Percentiles rank a stretch among this genome's conserved stretches.
Conservation (phyloP, 257 asterid species). For the Solanum lycopersicoides region DNA sequence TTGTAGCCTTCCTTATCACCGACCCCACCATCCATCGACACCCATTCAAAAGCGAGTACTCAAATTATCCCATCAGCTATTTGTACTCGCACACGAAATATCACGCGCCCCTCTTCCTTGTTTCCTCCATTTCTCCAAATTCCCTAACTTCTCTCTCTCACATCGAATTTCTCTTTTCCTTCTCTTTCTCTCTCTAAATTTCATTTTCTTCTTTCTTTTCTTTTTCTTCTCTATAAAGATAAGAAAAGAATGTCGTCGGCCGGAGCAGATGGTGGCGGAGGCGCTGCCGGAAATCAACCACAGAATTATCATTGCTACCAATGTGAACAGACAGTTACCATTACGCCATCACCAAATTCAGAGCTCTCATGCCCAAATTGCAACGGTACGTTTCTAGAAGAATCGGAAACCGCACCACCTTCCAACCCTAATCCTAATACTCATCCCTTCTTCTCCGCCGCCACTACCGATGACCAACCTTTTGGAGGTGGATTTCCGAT, state of each 20-base stretch:
- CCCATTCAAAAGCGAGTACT: neutral
- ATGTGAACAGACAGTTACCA: constrained; percentile 48
- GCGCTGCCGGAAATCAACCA: neutral
- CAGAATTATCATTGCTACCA: constrained; percentile 51
- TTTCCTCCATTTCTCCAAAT: neutral
- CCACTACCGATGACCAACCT: constrained; percentile 16
- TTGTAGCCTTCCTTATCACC: neutral
- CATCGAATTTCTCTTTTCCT: neutral
- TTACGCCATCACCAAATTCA: constrained; percentile 34
- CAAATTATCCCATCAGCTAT: neutral
- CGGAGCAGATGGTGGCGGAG: constrained; percentile 1
- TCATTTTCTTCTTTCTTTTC: neutral
- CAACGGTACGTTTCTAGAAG: constrained; percentile 56
- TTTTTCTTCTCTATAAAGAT: neutral
- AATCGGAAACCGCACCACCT: constrained; percentile 40
- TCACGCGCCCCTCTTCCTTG: neutral
- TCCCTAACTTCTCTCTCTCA: neutral
- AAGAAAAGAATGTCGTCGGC: neutral
- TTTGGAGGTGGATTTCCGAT: constrained; percentile 9
- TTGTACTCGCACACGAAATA: neutral
- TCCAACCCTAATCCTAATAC: constrained; percentile 1
- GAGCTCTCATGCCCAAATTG: constrained; percentile 79
- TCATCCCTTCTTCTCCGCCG: constrained; percentile 17
- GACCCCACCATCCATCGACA: neutral
- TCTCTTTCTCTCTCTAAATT: neutral